phyloP scores from a whole-genome alignment of 164 flowering plant species.

The Stephania yunnanensis region DNA sequence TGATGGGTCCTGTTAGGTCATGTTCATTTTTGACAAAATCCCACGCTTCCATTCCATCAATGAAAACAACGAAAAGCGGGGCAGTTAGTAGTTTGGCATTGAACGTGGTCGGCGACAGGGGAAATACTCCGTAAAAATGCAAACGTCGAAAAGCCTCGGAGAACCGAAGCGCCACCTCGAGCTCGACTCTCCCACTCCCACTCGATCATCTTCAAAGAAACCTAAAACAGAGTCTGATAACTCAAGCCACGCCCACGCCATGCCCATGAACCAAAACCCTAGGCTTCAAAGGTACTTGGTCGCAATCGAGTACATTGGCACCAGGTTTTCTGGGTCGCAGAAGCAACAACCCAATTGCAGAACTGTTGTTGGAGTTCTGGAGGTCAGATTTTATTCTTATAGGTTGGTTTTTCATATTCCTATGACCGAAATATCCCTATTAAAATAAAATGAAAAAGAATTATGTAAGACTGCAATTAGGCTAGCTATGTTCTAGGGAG shows the following conservation, averaged over 20 bases:
- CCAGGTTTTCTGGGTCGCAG: slow-evolving; percentile 83
- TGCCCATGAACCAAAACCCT: slow-evolving; percentile 44
- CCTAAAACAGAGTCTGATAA: slow-evolving; percentile 25
- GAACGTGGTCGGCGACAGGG: neutral
- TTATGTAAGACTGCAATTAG: no score
- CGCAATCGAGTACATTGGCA: slow-evolving; percentile 86
- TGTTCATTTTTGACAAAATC: no score
- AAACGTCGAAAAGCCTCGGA: neutral
- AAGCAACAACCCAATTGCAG: slow-evolving; percentile 72
- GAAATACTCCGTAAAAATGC: neutral
- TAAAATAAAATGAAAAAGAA: no score
- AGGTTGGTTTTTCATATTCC: no score
- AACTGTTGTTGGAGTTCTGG: slow-evolving; percentile 80
- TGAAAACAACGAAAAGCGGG: no score
- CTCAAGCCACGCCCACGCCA: neutral
- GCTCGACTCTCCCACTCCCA: slow-evolving; percentile 10
- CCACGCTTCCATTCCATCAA: no score
- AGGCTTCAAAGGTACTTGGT: slow-evolving; percentile 71
- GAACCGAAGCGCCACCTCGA: slow-evolving; percentile 19
- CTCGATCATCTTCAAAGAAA: slow-evolving; percentile 21
- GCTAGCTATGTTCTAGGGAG: no score
- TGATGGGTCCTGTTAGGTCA: no score
- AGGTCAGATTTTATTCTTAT: slow-evolving; percentile 33
- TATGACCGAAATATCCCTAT: no score
- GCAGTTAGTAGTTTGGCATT: no score